phyloP scores from a whole-genome alignment of 805 yeast genomes.

The Blastobotrys muscicola region DNA sequence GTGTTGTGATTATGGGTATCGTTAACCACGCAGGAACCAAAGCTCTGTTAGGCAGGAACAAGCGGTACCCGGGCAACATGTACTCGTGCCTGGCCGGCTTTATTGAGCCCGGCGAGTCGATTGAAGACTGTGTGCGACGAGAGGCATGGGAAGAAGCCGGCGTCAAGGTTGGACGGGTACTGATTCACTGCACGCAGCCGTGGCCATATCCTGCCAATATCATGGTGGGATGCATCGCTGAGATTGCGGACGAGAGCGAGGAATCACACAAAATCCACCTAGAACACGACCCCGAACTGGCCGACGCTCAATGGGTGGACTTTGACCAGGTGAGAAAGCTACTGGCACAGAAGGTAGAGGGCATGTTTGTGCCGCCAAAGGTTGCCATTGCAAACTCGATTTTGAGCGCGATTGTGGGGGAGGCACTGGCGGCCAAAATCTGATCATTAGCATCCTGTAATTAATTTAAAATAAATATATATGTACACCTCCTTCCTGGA shows the following conservation, averaged over 20 bases:
- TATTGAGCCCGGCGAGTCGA: conserved; percentile 89
- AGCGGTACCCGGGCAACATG: conserved; percentile 50
- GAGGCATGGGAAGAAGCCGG: conserved; percentile 98
- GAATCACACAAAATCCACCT: conserved; percentile 40
- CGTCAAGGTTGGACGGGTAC: conserved; percentile 47
- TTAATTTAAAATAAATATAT: background rate
- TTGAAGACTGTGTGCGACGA: conserved; percentile 77
- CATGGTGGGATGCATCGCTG: conserved; percentile 89
- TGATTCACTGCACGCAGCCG: conserved; percentile 71
- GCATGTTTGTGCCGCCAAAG: conserved; percentile 23
- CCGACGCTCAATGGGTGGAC: conserved; percentile 81
- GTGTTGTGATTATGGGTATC: conserved; percentile 76
- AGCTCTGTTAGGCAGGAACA: conserved; percentile 62
- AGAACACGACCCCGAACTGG: conserved; percentile 77
- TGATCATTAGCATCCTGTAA: background rate
- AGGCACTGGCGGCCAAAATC: background rate
- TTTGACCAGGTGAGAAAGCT: conserved; percentile 40
- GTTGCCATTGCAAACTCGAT: conserved; percentile 28
- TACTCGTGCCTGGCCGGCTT: conserved; percentile 91
- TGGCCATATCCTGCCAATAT: conserved; percentile 96
- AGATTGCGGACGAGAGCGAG: conserved; percentile 48
- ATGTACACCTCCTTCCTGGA: too few species aligned
- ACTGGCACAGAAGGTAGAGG: conserved; percentile 14
- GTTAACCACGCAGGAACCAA: conserved; percentile 50
- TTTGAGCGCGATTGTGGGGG: conserved; percentile 17